Conservation (phyloP, 345 rosid species). For the Dipteronia dyeriana region DNA sequence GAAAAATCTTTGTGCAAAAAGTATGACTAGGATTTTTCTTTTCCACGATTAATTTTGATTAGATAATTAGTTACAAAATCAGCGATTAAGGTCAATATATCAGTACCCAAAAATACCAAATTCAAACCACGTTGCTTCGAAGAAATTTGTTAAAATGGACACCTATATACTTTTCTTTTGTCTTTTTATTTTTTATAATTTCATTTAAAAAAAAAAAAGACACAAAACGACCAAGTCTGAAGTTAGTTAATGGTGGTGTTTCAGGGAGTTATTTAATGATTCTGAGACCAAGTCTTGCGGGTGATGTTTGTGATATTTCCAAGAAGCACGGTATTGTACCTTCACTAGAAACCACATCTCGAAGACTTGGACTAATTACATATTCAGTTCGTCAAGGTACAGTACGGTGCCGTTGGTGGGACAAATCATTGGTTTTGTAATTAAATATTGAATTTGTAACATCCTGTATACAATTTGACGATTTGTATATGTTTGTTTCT, state of each 20-base stretch:
- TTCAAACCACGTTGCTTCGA: slow-evolving; percentile 10
- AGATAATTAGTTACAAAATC: neutral
- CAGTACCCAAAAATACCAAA: neutral
- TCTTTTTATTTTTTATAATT: neutral
- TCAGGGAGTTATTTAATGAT: neutral
- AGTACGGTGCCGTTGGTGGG: neutral
- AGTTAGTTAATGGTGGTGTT: neutral
- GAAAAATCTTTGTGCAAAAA: too few relatives aligned
- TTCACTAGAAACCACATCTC: neutral
- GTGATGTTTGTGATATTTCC: neutral
- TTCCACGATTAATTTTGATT: neutral
- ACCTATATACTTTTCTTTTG: neutral
- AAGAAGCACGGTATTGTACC: neutral
- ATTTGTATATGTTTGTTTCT: too few relatives aligned
- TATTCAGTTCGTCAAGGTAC: neutral
- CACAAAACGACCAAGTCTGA: slow-evolving; percentile 4
- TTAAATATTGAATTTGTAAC: too few relatives aligned
- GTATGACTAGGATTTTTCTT: neutral
- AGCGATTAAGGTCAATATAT: neutral
- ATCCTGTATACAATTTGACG: too few relatives aligned
- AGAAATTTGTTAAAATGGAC: neutral
- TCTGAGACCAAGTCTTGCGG: neutral
- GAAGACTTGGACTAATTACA: neutral
- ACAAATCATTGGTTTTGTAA: neutral
- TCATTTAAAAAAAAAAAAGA: neutral